Evolutionary conservation across 176 grass and related monocot genomes (phyloP).

Genomic region (Cenchrus purpureus): DNA sequence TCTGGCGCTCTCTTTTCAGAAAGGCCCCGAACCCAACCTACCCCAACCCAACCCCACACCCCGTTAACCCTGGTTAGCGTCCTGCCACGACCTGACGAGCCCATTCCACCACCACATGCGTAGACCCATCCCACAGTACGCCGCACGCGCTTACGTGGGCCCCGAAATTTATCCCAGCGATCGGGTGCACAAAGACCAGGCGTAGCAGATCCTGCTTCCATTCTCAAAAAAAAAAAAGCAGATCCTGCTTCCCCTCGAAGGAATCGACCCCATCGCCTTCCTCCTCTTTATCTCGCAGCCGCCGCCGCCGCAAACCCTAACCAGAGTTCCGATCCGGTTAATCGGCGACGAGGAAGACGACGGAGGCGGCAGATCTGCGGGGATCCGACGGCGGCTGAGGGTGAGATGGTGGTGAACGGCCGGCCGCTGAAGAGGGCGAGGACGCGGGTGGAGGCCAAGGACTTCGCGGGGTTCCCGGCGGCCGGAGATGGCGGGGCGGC

Average conservation of each 20-base stretch:
- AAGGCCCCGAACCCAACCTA: slow-evolving; percentile 46
- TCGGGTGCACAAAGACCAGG: slow-evolving; percentile 47
- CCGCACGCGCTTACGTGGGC: slow-evolving; percentile 16
- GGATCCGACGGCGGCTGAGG: slow-evolving; percentile 55
- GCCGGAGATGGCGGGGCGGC: slow-evolving; percentile 49
- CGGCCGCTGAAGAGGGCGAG: slow-evolving; percentile 89
- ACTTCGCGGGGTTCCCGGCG: slow-evolving; percentile 53
- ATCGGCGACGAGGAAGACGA: slow-evolving; percentile 49
- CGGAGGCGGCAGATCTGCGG: slow-evolving; percentile 36
- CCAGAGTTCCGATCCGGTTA: slow-evolving; percentile 60
- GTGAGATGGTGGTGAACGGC: slow-evolving; percentile 92
- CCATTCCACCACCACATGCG: background rate
- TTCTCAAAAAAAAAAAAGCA: too few relatives aligned
- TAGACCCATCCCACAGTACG: slow-evolving; percentile 34
- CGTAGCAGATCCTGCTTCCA: slow-evolving; percentile 36
- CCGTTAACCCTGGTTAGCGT: slow-evolving; percentile 52
- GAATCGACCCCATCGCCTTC: slow-evolving; percentile 59
- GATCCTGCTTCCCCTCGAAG: slow-evolving; percentile 54
- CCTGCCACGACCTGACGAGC: slow-evolving; percentile 53
- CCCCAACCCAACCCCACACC: slow-evolving; percentile 35
- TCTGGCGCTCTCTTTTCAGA: slow-evolving; percentile 57
- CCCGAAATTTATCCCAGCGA: background rate
- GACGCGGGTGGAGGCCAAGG: slow-evolving; percentile 57
- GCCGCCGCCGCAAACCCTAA: slow-evolving; percentile 78
- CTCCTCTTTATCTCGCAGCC: slow-evolving; percentile 53